Base-by-base conservation (phyloP, 495 filamentous ascomycete species). In the Copromyces sp. region DNA sequence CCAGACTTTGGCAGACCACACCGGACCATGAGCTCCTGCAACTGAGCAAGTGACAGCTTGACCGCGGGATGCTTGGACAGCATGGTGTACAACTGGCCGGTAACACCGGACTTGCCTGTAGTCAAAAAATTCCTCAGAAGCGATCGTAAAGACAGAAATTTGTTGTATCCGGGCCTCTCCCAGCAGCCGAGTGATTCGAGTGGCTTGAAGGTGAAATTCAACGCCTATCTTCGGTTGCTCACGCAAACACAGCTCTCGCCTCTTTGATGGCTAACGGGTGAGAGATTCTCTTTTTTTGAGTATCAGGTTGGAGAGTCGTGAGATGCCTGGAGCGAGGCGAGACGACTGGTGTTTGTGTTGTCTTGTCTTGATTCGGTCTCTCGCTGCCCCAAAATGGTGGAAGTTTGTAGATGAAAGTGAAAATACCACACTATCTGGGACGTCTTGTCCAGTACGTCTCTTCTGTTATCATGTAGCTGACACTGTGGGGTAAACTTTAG, bases 1-100 rank as follows among this genome's bases (percentile, higher is more conserved):
- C 78, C 77, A 14, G 69, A 35, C 14, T 74, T 71, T 38, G 42
- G 20, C 69, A 81, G 73, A 65, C 80, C 80, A 71, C 76, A 78
- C 42, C 70, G 32, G 41, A 65, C 53, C 53, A 65, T 65, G 14
- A 65, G 53, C 53, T 65, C 53, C 29, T 65, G 53, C 53, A 65
- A 17, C 53, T 65, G 29, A 24, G 12, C 12, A 29, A 37, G 6
- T 3, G 12, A 4, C 29, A 65, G 7, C 53, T 37, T 65, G 53
- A 12, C 14, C 53, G n/a, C n/a, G 24, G 12, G 2, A 7, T 29
- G 53, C 29, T 65, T 65, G 29, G 14, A 11, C 53, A 32, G 12
- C 29, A 32, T 65, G 53, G 17, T 65, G 53, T 14, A 14, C 20
- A 65, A 35, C 12, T 65, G 29, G 53, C 53, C 29, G 29, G 29